Percentiles rank a stretch among this genome's conserved stretches.
Evolutionary conservation across 2,329 filamentous ascomycete species (phyloP).

Genomic region (Colletotrichum noveboracense): DNA sequence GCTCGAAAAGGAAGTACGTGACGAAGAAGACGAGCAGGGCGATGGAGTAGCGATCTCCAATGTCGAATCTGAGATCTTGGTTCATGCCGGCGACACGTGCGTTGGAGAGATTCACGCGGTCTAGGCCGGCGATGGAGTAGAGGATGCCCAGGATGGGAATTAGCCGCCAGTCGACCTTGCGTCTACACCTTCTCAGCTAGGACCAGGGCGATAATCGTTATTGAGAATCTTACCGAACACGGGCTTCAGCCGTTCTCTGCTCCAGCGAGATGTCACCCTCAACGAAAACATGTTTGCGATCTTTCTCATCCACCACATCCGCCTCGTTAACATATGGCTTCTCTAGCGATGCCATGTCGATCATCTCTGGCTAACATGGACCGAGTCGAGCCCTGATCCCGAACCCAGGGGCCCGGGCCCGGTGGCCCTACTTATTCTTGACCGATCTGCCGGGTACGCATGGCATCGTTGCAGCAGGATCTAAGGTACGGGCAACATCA

Average conservation of each 20-base stretch:
- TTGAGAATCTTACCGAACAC: neutral
- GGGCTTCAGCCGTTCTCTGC: neutral
- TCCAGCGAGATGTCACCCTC: neutral
- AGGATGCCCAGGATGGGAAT: conserved; percentile 37
- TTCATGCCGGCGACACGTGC: conserved; percentile 23
- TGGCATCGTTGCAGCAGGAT: neutral
- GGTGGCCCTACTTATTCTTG: neutral
- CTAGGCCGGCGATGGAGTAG: conserved; percentile 23
- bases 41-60: conserved; percentile 21
- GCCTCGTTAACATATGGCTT: neutral
- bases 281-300: neutral
- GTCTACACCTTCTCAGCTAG: neutral
- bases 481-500: neutral
- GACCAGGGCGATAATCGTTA: fast-evolving
- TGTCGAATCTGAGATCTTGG: conserved; percentile 14
- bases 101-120: conserved; percentile 18
- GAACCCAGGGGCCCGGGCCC: neutral
- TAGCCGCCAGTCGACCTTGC: conserved; percentile 37
- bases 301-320: neutral
- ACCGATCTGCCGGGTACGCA: neutral
- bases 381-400: neutral
- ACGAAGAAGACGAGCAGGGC: conserved; percentile 27
- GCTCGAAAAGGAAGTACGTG: conserved; percentile 5
- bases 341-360: neutral
- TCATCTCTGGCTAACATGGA: neutral